phyloP scores from a whole-genome alignment of 2,329 filamentous ascomycete species.

The Colletotrichum orbiculare region DNA sequence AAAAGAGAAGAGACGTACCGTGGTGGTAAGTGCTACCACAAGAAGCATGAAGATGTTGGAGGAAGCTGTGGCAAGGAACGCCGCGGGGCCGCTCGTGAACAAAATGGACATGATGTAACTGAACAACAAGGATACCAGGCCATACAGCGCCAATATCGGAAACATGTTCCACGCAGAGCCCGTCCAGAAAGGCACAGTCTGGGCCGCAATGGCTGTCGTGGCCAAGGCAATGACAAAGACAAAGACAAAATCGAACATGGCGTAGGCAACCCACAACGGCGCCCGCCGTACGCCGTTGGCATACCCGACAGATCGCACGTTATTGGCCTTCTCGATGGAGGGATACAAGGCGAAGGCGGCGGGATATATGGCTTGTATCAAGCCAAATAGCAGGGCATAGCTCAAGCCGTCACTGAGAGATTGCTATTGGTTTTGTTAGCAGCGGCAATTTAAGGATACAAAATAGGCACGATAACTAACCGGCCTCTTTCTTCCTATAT shows the following conservation, averaged over 20 bases:
- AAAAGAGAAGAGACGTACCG: background rate
- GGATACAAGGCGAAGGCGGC: slow-evolving; percentile 8
- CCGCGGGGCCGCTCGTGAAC: background rate
- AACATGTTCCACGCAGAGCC: slow-evolving; percentile 5
- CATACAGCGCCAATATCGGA: slow-evolving; percentile 7
- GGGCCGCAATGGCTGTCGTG: background rate
- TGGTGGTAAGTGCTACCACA: background rate
- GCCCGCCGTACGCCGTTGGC: slow-evolving; percentile 10
- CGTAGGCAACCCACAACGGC: slow-evolving; percentile 7
- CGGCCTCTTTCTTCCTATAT: background rate
- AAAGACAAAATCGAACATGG: slow-evolving; percentile 29
- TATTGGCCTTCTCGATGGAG: slow-evolving; percentile 2
- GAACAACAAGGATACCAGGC: slow-evolving; percentile 2
- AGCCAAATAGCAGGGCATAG: background rate
- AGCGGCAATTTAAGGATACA: background rate
- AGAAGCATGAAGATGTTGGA: background rate
- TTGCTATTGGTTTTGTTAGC: background rate
- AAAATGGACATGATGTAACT: slow-evolving; percentile 6
- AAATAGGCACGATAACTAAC: background rate
- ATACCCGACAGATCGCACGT: slow-evolving; percentile 1
- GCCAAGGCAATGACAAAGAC: slow-evolving; percentile 1
- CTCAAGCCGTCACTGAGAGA: background rate
- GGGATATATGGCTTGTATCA: slow-evolving; percentile 6
- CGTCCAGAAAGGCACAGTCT: background rate
- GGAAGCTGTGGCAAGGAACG: background rate